phyloP scores from a whole-genome alignment of 1,284 basidiomycete species.

The Heterobasidion annosum region DNA sequence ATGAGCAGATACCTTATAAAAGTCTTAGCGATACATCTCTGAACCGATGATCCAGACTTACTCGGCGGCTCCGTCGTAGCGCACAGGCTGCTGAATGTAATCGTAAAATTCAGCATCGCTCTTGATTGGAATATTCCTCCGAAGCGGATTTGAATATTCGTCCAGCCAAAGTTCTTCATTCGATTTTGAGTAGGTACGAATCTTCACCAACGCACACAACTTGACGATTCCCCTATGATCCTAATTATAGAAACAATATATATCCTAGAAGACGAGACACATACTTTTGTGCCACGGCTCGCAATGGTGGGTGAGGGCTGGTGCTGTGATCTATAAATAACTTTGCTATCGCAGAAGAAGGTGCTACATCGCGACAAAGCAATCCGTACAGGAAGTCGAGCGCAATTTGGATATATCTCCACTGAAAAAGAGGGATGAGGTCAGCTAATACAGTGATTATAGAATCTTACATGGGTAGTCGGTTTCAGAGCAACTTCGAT shows the following conservation, averaged over 20 bases:
- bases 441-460: conserved; percentile 1
- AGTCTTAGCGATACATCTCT: not conserved
- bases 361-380: conserved; percentile 67
- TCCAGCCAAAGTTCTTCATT: conserved; percentile 72
- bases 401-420: conserved; percentile 84
- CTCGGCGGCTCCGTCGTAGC: conserved; percentile 19
- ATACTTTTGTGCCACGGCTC: conserved; percentile 56
- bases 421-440: conserved; percentile 35
- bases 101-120: conserved; percentile 39
- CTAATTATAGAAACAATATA: conserved; percentile 9
- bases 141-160: conserved; percentile 73
- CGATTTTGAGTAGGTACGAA: conserved; percentile 70
- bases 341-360: conserved; percentile 53
- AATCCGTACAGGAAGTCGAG: conserved; percentile 66
- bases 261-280: conserved; percentile 4
- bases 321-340: conserved; percentile 64
- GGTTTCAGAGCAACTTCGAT: conserved; percentile 59
- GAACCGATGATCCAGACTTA: conserved; percentile 18
- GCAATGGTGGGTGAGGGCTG: conserved; percentile 79
- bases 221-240: conserved; percentile 60
- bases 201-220: conserved; percentile 72
- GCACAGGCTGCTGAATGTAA: conserved; percentile 31
- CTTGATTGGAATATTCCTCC: conserved; percentile 40
- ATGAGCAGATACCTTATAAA: conserved; percentile 41
- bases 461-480: conserved; percentile 57